A percentile compares a stretch with the other conserved stretches of the same genome.
These are phyloP conservation scores for Monosporascus sp. DNA, from an alignment of 2,329 filamentous ascomycete species.

Conservation along the genomic window DNA sequence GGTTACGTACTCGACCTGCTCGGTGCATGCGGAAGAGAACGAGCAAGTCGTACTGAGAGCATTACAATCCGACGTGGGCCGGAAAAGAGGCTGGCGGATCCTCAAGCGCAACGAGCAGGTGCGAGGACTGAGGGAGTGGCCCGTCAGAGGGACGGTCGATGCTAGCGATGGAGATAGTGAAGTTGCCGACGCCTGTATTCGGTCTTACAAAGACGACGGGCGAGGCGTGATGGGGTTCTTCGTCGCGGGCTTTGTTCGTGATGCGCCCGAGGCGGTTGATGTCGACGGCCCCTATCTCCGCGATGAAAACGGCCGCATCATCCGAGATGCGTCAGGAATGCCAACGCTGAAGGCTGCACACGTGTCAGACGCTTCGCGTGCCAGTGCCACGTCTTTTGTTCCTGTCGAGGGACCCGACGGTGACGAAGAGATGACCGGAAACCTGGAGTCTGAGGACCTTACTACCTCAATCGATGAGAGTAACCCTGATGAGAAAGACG, in stretches of 20 bases:
- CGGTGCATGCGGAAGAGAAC: slow-evolving; percentile 81
- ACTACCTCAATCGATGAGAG: slow-evolving; percentile 11
- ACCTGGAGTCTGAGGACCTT: slow-evolving; percentile 6
- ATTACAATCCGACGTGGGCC: slow-evolving; percentile 62
- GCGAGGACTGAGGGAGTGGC: slow-evolving; percentile 70
- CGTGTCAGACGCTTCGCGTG: slow-evolving; percentile 37
- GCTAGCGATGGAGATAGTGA: slow-evolving; percentile 44
- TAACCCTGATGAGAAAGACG: slow-evolving; percentile 13
- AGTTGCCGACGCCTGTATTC: slow-evolving; percentile 69
- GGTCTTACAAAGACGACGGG: slow-evolving; percentile 74
- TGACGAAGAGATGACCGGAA: slow-evolving; percentile 13
- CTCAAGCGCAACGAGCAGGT: slow-evolving; percentile 68
- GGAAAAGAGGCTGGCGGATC: slow-evolving; percentile 69
- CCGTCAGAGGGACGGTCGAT: slow-evolving; percentile 53
- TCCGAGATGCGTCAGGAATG: slow-evolving; percentile 25
- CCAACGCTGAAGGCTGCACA: slow-evolving; percentile 24
- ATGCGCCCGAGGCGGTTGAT: slow-evolving; percentile 25
- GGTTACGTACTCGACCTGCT: slow-evolving; percentile 93
- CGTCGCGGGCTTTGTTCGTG: slow-evolving; percentile 76
- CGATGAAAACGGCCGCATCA: slow-evolving; percentile 23
- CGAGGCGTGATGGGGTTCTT: slow-evolving; percentile 94
- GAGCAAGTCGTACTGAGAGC: slow-evolving; percentile 75
- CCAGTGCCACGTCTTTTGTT: slow-evolving; percentile 33
- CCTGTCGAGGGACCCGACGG: slow-evolving; percentile 30
- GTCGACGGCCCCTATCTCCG: slow-evolving; percentile 24